A percentile compares a stretch with the other conserved stretches of the same genome.
Evolutionary conservation across 2,329 filamentous ascomycete species (phyloP).

Genomic region (Chaetomium strumarium): DNA sequence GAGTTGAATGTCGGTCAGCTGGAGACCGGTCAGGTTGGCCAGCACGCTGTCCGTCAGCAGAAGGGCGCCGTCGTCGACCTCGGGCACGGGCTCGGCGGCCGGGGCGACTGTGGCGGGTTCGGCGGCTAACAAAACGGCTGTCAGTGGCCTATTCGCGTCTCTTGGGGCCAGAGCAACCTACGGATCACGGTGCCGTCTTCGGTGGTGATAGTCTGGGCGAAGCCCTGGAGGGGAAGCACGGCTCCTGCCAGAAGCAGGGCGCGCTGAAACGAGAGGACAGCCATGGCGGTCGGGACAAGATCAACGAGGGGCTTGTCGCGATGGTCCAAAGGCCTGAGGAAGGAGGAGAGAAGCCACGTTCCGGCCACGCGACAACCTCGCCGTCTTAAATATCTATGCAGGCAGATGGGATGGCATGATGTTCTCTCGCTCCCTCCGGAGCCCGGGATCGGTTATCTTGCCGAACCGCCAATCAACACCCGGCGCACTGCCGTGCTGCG

Average conservation of each 20-base stretch:
- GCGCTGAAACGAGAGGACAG: constrained; percentile 13
- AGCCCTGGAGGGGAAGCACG: constrained; percentile 11
- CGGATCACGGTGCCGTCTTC: constrained; percentile 18
- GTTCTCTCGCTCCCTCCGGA: neutral
- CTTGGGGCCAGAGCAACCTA: constrained; percentile 6
- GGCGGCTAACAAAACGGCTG: constrained; percentile 9
- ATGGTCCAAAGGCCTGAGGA: constrained; percentile 6
- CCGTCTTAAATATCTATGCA: constrained; percentile 1
- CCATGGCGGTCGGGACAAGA: constrained; percentile 19
- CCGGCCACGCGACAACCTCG: constrained; percentile 4
- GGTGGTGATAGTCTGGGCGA: constrained; percentile 20
- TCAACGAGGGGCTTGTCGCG: constrained; percentile 15
- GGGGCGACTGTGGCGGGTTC: constrained; percentile 20
- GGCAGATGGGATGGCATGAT: too few species aligned
- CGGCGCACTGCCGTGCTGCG: neutral
- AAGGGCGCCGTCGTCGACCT: neutral
- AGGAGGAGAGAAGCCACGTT: neutral
- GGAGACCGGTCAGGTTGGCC: constrained; percentile 29
- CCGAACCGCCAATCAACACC: constrained; percentile 10
- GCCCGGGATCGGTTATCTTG: constrained; percentile 1
- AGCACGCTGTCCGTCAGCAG: constrained; percentile 29
- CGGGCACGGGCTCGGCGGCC: constrained; percentile 1
- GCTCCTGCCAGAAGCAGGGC: constrained; percentile 19
- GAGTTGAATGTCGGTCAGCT: constrained; percentile 19
- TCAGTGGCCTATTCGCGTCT: neutral